These are phyloP conservation scores for Cyclotella atomus DNA, from an alignment of 108 stramenopile species.

Conservation along the genomic window DNA sequence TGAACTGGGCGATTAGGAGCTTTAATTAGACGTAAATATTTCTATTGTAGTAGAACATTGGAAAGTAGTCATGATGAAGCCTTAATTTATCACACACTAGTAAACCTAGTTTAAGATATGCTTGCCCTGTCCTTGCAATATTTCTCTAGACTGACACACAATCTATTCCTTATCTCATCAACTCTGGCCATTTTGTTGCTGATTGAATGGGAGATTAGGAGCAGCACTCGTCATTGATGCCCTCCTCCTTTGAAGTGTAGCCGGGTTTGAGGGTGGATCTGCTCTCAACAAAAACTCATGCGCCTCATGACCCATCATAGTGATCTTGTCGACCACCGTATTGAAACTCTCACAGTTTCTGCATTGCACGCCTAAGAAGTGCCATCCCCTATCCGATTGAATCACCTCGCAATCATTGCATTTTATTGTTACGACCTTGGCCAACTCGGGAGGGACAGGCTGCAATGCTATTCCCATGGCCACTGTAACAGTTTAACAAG, in stretches of 20 bases:
- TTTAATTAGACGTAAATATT: too few relatives aligned
- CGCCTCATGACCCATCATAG: constrained; percentile 79
- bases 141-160: too few relatives aligned
- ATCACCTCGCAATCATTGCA: constrained; percentile 84
- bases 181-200: background rate
- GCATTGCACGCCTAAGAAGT: constrained; percentile 83
- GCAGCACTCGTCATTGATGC: constrained; percentile 18
- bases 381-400: constrained; percentile 74
- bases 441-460: constrained; percentile 81
- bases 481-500: too few relatives aligned
- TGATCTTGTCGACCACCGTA: constrained; percentile 78
- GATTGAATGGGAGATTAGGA: constrained; percentile 5
- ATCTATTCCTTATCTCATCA: too few relatives aligned
- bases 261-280: background rate
- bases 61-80: too few relatives aligned
- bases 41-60: too few relatives aligned
- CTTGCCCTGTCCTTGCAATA: background rate
- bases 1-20: too few relatives aligned
- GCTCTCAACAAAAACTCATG: constrained; percentile 63
- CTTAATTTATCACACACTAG: too few relatives aligned
- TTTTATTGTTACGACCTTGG: constrained; percentile 79
- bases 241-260: constrained; percentile 6
- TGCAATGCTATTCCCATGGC: constrained; percentile 79
- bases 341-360: constrained; percentile 77
- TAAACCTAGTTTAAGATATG: too few relatives aligned